A percentile compares a stretch with the other conserved stretches of the same genome.
Conservation (phyloP, 2,329 filamentous ascomycete species). For the Ophiocordyceps camponoti-leonardi region DNA sequence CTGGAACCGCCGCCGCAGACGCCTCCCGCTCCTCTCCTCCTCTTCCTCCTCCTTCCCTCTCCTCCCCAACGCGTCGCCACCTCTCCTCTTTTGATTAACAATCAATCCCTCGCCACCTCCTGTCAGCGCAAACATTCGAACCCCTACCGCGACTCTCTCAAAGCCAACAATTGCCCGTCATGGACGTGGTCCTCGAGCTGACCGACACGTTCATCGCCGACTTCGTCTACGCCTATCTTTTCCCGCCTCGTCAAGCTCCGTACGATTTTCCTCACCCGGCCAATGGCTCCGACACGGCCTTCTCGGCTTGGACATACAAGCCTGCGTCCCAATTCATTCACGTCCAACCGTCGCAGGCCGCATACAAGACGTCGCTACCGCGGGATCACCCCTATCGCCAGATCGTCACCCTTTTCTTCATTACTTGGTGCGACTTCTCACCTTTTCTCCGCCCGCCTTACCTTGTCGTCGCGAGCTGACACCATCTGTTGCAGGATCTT, state of each 20-base stretch:
- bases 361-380: slow-evolving; percentile 61
- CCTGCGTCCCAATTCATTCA: slow-evolving; percentile 55
- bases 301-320: slow-evolving; percentile 50
- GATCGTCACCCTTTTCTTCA: slow-evolving; percentile 56
- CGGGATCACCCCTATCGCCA: slow-evolving; percentile 69
- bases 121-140: too few relatives aligned
- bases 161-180: slow-evolving; percentile 22
- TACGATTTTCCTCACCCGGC: slow-evolving; percentile 33
- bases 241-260: slow-evolving; percentile 41
- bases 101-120: too few relatives aligned
- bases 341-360: slow-evolving; percentile 54
- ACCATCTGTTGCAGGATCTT: slow-evolving; percentile 50
- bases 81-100: too few relatives aligned
- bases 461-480: slow-evolving; percentile 79
- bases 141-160: too few relatives aligned
- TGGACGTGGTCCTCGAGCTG: slow-evolving; percentile 86
- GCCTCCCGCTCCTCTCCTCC: too few relatives aligned
- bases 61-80: too few relatives aligned
- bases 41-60: too few relatives aligned
- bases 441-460: not conserved
- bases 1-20: too few relatives aligned
- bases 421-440: slow-evolving; percentile 54
- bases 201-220: slow-evolving; percentile 72
- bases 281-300: slow-evolving; percentile 36
- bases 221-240: slow-evolving; percentile 52